Evolutionary conservation across 371 early-diverging fungal genomes (phyloP).

Genomic region (Mucor lusitanicus): DNA sequence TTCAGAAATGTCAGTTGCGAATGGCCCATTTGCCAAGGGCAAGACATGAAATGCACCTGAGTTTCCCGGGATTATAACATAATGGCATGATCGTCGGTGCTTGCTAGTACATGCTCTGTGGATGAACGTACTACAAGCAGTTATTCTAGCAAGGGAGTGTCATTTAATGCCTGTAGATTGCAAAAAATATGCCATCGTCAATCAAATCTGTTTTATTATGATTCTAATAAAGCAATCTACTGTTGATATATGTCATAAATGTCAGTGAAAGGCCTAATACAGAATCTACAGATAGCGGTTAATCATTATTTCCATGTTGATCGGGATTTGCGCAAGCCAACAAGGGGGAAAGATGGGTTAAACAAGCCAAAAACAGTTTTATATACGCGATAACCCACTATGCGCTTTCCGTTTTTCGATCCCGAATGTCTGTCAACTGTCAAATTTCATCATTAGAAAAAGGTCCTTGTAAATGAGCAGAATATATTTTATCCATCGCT

Average conservation of each 20-base stretch:
- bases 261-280: neutral
- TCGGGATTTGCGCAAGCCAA: neutral
- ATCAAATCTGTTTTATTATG: neutral
- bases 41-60: neutral
- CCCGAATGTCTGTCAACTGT: neutral
- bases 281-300: neutral
- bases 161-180: neutral
- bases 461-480: neutral
- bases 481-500: neutral
- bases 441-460: neutral
- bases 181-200: too few relatives aligned
- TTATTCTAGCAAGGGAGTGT: neutral
- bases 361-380: neutral
- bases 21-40: neutral
- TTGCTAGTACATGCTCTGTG: neutral
- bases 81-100: neutral
- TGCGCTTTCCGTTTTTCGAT: neutral
- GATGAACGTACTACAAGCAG: neutral
- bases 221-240: neutral
- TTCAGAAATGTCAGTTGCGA: neutral
- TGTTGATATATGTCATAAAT: neutral
- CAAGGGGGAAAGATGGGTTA: neutral
- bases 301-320: neutral
- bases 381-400: neutral
- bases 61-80: neutral